phyloP scores from a whole-genome alignment of 179 eudicot species.

The Silene noctiflora region DNA sequence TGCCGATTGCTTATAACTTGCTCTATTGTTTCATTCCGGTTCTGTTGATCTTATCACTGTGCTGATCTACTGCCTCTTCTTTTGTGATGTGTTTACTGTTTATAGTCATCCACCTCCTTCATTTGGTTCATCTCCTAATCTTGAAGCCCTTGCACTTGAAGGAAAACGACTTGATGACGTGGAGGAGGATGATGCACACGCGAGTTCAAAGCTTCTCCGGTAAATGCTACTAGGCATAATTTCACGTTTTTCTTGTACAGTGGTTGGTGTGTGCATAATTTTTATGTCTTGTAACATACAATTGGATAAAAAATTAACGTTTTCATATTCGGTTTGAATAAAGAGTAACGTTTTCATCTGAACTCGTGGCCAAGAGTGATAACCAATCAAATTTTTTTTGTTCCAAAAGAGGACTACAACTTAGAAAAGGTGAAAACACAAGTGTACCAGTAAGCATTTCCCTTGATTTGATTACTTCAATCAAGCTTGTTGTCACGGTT shows the following conservation, averaged over 20 bases:
- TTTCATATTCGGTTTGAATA: no score
- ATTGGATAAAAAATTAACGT: background rate
- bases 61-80: conserved; percentile 14
- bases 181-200: background rate
- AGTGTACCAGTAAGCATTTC: no score
- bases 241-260: background rate
- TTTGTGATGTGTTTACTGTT: conserved; percentile 14
- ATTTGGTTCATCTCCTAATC: background rate
- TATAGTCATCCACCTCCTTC: conserved; percentile 54
- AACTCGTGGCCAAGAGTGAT: no score
- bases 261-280: background rate
- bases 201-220: conserved; percentile 38
- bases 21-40: conserved; percentile 15
- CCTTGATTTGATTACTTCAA: background rate
- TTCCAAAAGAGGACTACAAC: no score
- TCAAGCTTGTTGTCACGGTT: no score
- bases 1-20: background rate
- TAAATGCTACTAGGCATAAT: conserved; percentile 30
- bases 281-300: background rate
- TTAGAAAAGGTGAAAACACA: no score
- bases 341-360: no score
- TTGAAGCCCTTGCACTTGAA: conserved; percentile 3
- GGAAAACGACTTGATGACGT: background rate
- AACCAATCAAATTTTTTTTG: no score
- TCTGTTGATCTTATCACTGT: background rate